These are phyloP conservation scores for Neltuma alba DNA, from an alignment of 306 rosid genomes.

Conservation along the genomic window DNA sequence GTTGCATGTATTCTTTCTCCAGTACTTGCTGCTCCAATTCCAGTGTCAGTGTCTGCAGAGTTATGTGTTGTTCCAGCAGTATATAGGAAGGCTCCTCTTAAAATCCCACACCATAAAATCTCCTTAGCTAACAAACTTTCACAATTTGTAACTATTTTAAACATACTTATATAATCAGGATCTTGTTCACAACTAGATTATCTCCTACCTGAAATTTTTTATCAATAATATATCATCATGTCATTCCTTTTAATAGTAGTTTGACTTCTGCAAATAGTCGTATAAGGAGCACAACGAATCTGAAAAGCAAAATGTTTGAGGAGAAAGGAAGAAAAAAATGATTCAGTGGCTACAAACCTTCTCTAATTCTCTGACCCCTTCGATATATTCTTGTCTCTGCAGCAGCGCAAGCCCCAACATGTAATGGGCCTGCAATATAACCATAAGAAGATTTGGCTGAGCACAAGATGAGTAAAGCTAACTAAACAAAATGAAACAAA, in stretches of 20 bases:
- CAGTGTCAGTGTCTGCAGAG: neutral
- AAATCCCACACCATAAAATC: neutral
- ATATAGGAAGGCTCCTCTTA: neutral
- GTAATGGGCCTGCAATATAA: constrained; percentile 74
- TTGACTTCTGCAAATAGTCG: neutral
- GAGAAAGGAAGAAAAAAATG: constrained; percentile 28
- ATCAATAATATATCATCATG: neutral
- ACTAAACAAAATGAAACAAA: constrained; percentile 14
- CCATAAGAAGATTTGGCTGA: constrained; percentile 26
- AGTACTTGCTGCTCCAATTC: neutral
- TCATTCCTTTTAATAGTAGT: neutral
- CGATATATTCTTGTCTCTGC: constrained; percentile 53
- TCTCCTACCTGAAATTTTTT: neutral
- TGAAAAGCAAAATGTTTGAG: neutral
- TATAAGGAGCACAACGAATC: neutral
- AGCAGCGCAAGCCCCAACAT: constrained; percentile 84
- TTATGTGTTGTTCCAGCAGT: neutral
- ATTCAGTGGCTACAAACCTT: constrained; percentile 54
- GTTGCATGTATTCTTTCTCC: neutral
- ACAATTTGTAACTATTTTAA: neutral
- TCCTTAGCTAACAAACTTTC: neutral
- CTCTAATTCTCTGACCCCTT: constrained; percentile 74
- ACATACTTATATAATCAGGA: neutral
- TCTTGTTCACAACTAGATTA: neutral
- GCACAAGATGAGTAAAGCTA: constrained; percentile 23